phyloP scores from a whole-genome alignment of 768 basidiomycete genomes.

The Strobilomyces dryophilus region DNA sequence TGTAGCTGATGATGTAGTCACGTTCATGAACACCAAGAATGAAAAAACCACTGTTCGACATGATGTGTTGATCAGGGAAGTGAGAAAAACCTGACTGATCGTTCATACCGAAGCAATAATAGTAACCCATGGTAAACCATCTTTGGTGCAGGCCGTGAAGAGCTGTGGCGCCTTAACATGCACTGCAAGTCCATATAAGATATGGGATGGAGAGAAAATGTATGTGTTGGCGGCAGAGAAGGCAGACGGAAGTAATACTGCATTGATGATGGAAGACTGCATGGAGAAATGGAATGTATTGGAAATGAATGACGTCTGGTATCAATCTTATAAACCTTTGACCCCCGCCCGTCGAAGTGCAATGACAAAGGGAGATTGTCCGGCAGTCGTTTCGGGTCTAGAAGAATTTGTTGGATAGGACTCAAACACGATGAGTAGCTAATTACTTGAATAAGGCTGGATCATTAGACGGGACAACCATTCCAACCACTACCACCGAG shows the following conservation, averaged over 20 bases:
- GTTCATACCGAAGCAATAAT: slow-evolving; percentile 27
- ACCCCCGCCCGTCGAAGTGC: slow-evolving; percentile 72
- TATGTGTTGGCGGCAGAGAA: slow-evolving; percentile 68
- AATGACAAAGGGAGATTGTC: slow-evolving; percentile 80
- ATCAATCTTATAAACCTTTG: slow-evolving; percentile 37
- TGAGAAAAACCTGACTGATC: background rate
- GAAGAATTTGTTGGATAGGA: background rate
- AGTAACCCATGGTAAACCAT: slow-evolving; percentile 47
- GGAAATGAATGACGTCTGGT: slow-evolving; percentile 7
- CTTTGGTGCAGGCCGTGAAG: slow-evolving; percentile 42
- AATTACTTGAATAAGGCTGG: slow-evolving; percentile 40
- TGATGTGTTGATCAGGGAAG: slow-evolving; percentile 15
- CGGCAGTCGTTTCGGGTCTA: slow-evolving; percentile 38
- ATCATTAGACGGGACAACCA: slow-evolving; percentile 75
- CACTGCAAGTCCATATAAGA: slow-evolving; percentile 43
- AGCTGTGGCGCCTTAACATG: slow-evolving; percentile 48
- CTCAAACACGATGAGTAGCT: background rate
- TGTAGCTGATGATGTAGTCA: slow-evolving; percentile 49
- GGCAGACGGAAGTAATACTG: slow-evolving; percentile 62
- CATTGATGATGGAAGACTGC: slow-evolving; percentile 68
- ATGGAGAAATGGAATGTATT: background rate
- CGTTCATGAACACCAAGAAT: slow-evolving; percentile 61
- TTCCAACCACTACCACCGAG: slow-evolving; percentile 53
- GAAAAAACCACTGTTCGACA: slow-evolving; percentile 33
- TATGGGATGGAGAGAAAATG: slow-evolving; percentile 34